phyloP scores from a whole-genome alignment of 2,329 filamentous ascomycete species.

The Colletotrichum sansevieriae region DNA sequence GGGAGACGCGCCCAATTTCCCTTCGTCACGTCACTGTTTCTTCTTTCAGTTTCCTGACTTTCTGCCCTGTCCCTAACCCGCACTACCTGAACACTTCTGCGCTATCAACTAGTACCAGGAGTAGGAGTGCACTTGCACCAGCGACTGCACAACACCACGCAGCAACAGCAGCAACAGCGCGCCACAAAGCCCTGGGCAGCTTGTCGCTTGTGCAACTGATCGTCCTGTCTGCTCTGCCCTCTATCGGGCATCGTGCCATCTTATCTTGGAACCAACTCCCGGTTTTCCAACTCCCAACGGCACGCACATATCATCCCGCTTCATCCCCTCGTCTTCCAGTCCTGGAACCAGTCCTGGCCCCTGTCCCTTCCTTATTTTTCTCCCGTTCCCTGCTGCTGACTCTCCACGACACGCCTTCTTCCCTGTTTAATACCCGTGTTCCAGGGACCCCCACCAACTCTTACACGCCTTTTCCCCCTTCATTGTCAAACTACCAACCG shows the following conservation, averaged over 20 bases:
- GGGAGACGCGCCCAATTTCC: slow-evolving; percentile 37
- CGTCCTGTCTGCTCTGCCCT: slow-evolving; percentile 12
- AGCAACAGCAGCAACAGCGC: background rate
- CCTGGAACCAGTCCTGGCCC: background rate
- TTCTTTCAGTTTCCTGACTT: slow-evolving; percentile 3
- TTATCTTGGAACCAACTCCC: slow-evolving; percentile 34
- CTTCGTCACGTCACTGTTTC: slow-evolving; percentile 37
- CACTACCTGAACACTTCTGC: background rate
- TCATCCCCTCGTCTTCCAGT: background rate
- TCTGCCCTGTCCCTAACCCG: background rate
- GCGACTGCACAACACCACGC: slow-evolving; percentile 25
- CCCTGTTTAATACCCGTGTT: slow-evolving; percentile 37
- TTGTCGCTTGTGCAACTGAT: slow-evolving; percentile 28
- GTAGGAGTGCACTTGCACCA: slow-evolving; percentile 1
- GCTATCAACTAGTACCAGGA: background rate
- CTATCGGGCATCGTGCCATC: slow-evolving; percentile 25
- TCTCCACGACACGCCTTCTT: slow-evolving; percentile 27
- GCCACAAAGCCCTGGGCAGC: slow-evolving; percentile 27
- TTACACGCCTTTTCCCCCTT: background rate
- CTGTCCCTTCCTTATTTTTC: slow-evolving; percentile 1
- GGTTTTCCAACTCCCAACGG: slow-evolving; percentile 18
- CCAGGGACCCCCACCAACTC: slow-evolving; percentile 31
- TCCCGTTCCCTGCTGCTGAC: slow-evolving; percentile 10
- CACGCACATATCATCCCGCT: slow-evolving; percentile 35
- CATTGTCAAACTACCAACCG: background rate